Evolutionary conservation across 2,329 filamentous ascomycete species (phyloP).

Genomic region (Trichoderma simmonsii): DNA sequence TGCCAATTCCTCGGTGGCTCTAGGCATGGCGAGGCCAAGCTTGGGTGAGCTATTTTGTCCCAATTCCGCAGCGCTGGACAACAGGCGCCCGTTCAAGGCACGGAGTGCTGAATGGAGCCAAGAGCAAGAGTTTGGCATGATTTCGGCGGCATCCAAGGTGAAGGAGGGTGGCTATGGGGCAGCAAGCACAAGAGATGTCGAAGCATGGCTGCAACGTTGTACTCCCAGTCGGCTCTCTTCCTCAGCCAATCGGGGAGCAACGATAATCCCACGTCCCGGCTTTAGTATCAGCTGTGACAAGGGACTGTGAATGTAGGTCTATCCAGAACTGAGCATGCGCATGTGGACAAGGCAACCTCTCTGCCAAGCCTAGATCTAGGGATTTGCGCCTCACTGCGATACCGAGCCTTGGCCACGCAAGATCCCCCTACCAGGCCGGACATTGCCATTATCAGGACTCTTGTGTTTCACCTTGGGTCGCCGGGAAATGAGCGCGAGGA

Average conservation of each 20-base stretch:
- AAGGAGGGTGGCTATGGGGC: slow-evolving; percentile 1
- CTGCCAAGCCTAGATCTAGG: slow-evolving; percentile 4
- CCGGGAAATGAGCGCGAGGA: not conserved
- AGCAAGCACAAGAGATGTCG: not conserved
- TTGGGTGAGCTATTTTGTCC: not conserved
- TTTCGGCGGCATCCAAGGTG: slow-evolving; percentile 1
- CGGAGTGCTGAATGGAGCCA: not conserved
- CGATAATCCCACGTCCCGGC: slow-evolving; percentile 7
- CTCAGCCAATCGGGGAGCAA: slow-evolving; percentile 4
- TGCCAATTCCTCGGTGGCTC: not conserved
- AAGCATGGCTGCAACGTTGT: slow-evolving; percentile 16
- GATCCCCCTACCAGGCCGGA: not conserved
- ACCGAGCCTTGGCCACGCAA: not conserved
- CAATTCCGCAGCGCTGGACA: not conserved
- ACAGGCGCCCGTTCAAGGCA: not conserved
- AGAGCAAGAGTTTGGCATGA: not conserved
- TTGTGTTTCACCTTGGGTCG: not conserved
- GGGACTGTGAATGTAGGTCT: not conserved
- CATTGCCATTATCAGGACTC: not conserved
- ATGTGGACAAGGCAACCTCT: not conserved
- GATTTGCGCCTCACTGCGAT: not conserved
- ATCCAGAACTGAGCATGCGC: not conserved
- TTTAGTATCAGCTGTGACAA: not conserved
- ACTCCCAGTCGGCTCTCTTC: not conserved
- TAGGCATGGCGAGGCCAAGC: not conserved